Conservation (phyloP, 768 basidiomycete species). For the Lentinula sp. region DNA sequence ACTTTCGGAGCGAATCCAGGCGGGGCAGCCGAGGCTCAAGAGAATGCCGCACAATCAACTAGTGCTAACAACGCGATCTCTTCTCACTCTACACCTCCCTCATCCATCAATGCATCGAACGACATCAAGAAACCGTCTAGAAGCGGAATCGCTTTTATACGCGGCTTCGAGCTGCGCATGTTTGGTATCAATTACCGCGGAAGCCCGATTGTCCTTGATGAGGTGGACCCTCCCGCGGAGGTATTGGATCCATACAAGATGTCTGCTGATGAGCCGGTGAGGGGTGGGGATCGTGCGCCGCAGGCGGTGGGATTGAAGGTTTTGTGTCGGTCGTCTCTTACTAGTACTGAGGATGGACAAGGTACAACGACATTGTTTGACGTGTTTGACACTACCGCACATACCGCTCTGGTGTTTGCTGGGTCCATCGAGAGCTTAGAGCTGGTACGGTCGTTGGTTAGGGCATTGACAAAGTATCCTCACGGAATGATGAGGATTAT, state of each 20-base stretch:
- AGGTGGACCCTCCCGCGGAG: not conserved
- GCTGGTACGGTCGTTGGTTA: not conserved
- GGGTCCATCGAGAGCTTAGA: not conserved
- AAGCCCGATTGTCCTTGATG: not conserved
- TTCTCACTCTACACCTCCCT: not conserved
- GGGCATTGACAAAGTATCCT: not conserved
- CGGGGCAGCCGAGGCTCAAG: not conserved
- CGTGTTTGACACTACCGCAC: not conserved
- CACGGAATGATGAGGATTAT: not conserved
- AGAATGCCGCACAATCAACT: not conserved
- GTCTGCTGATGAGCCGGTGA: not conserved
- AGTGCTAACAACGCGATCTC: not conserved
- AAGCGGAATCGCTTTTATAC: not conserved
- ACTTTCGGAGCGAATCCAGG: not conserved
- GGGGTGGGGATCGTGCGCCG: not conserved
- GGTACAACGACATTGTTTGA: not conserved
- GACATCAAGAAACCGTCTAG: not conserved
- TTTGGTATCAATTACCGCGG: conserved; percentile 5
- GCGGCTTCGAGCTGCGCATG: not conserved
- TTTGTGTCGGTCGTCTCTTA: not conserved
- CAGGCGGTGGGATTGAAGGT: not conserved
- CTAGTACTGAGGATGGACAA: no score
- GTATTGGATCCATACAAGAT: not conserved
- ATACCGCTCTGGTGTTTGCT: not conserved
- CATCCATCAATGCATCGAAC: not conserved